Base-by-base conservation (phyloP, 805 yeast genomes). In the Wickerhamomyces bovis region DNA sequence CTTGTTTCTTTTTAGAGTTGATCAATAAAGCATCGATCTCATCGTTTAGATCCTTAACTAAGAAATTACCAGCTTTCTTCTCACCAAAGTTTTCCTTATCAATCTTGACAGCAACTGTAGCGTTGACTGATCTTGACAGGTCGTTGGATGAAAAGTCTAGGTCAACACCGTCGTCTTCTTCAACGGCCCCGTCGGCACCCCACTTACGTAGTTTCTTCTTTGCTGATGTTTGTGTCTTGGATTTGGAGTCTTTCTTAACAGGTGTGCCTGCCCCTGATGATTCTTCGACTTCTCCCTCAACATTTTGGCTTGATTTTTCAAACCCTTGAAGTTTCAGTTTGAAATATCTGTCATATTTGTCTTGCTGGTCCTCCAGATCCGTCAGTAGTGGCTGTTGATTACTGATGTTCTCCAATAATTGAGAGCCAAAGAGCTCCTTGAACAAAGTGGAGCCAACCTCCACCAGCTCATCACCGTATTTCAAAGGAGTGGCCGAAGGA, bases 181-280 rank as follows among this genome's bases (percentile, higher is more conserved):
- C 84, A 43, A 69, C 72, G 28, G 67, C 53, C 7, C 89, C 90
- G 56, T 81, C 84, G 26, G 76, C 76, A 22, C 77, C 82, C 88
- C 88, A 83, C 57, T 75, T 80, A 57, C 92, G 73, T 28, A 69
- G 65, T 60, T 69, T 72, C 59, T 79, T 77, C 46, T 57, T 60
- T 13, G 54, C 44, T 26, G 57, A 51, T 33, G 51, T 38, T 40
- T 53, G 47, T 38, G 54, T 53, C 26, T 44, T 47, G 50, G 26
- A 45, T 30, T 48, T 51, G 23, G 50, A 54, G 40, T 50, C 46
- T 33, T 47, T 49, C 39, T 55, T 54, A 16, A 50, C 42, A 3
- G 49, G 28, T 6, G 46, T 44, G 13, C 45, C 42, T 16, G 40
- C 16, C 1, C 25, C 31, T 16, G 39, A 48, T 22, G 40, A 41